These are phyloP conservation scores for Carex parvula DNA, from an alignment of 176 grass and related monocot genomes.

Conservation along the genomic window DNA sequence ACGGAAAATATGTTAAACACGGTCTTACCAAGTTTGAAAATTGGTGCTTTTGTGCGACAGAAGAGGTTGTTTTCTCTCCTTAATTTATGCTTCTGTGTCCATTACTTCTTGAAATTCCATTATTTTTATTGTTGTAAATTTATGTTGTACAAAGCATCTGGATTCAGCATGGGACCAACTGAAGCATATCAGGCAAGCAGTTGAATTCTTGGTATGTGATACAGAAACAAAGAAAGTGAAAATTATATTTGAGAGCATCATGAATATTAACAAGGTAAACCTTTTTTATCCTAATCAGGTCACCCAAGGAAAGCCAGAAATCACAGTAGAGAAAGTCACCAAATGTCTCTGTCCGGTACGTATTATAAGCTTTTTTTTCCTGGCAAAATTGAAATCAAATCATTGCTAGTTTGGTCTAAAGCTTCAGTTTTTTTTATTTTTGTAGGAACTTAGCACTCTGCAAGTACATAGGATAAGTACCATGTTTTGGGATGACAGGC, in stretches of 20 bases:
- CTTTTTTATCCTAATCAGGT: conserved; percentile 44
- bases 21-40: conserved; percentile 82
- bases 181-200: conserved; percentile 96
- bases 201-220: conserved; percentile 81
- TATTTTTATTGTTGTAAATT: conserved; percentile 42
- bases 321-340: conserved; percentile 82
- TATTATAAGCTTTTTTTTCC: conserved; percentile 28
- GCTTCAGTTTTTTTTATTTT: conserved; percentile 10
- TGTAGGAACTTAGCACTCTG: conserved; percentile 82
- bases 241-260: not conserved
- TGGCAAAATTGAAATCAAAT: conserved; percentile 16
- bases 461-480: conserved; percentile 96
- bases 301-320: conserved; percentile 86
- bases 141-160: conserved; percentile 43
- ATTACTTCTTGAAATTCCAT: not conserved
- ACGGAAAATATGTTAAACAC: conserved; percentile 92
- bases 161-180: conserved; percentile 94
- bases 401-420: conserved; percentile 15
- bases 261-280: not conserved
- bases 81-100: not conserved
- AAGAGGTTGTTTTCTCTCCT: conserved; percentile 49
- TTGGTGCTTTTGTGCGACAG: conserved; percentile 83
- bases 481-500: conserved; percentile 99
- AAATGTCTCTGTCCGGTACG: conserved; percentile 83
- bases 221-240: conserved; percentile 1